phyloP scores from a whole-genome alignment of 1,284 basidiomycete genomes.

The Malassezia nana region DNA sequence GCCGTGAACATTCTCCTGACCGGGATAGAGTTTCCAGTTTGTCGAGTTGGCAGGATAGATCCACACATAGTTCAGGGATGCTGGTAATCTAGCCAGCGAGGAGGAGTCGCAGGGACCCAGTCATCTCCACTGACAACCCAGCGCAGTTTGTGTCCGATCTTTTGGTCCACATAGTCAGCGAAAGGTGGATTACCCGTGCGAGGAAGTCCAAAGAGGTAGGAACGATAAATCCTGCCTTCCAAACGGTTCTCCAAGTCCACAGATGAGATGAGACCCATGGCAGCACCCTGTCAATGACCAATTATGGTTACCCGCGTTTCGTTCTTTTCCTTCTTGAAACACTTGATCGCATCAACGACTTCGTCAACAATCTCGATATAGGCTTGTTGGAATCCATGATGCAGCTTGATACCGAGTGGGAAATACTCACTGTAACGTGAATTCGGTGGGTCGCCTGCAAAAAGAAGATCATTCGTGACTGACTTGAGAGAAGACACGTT shows the following conservation, averaged over 20 bases:
- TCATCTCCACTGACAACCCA: constrained; percentile 32
- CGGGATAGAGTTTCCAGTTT: constrained; percentile 27
- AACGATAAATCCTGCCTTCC: constrained; percentile 15
- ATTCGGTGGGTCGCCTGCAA: constrained; percentile 19
- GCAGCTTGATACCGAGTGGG: constrained; percentile 20
- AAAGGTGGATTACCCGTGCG: constrained; percentile 29
- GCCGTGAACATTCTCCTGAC: constrained; percentile 40
- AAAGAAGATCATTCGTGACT: constrained; percentile 26
- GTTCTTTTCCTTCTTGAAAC: constrained; percentile 20
- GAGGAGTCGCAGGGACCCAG: constrained; percentile 27
- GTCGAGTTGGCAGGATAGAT: constrained; percentile 29
- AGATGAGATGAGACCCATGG: constrained; percentile 31
- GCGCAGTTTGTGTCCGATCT: constrained; percentile 19
- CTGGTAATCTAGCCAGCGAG: constrained; percentile 23
- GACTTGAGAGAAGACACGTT: constrained; percentile 27
- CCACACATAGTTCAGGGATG: constrained; percentile 31
- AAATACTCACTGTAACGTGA: constrained; percentile 20
- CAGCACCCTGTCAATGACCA: constrained; percentile 37
- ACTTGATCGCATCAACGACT: constrained; percentile 23
- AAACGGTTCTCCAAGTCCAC: constrained; percentile 28
- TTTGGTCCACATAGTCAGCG: constrained; percentile 26
- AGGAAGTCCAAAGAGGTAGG: constrained; percentile 33
- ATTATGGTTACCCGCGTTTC: constrained; percentile 24
- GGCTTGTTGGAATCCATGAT: constrained; percentile 35
- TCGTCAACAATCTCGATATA: constrained; percentile 27